These are phyloP conservation scores for Phytophthora constricta DNA, from an alignment of 352 stramenopile species.

Conservation along the genomic window DNA sequence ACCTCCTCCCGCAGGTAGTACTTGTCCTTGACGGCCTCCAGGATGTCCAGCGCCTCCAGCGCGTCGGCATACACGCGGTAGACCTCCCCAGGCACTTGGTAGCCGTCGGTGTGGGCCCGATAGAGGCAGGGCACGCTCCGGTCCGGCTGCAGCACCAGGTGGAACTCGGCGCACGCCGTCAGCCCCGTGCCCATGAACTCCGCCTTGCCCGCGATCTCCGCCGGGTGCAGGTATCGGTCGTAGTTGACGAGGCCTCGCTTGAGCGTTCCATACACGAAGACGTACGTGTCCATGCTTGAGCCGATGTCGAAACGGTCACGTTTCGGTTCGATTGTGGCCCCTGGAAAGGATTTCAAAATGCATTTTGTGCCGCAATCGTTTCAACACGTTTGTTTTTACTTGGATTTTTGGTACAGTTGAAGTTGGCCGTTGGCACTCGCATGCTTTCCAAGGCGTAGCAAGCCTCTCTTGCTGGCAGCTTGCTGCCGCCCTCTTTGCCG, in stretches of 20 bases:
- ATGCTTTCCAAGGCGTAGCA: background rate
- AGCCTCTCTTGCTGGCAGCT: constrained; percentile 25
- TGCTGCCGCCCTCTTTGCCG: constrained; percentile 17
- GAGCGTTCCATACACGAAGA: constrained; percentile 84
- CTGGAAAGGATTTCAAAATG: constrained; percentile 14
- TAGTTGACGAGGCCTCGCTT: constrained; percentile 80
- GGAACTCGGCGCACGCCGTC: constrained; percentile 51
- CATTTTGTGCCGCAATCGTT: background rate
- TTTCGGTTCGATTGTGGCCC: too few relatives aligned
- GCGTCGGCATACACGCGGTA: constrained; percentile 66
- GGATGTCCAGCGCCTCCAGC: constrained; percentile 67
- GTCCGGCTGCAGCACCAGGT: constrained; percentile 65
- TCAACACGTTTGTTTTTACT: background rate
- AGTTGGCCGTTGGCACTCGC: background rate
- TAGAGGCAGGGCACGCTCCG: constrained; percentile 69
- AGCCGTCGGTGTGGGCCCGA: constrained; percentile 44
- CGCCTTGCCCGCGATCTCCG: constrained; percentile 53
- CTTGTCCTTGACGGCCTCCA: constrained; percentile 73
- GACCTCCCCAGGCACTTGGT: constrained; percentile 63
- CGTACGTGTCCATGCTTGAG: constrained; percentile 50
- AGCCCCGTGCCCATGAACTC: constrained; percentile 53
- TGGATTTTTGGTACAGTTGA: background rate
- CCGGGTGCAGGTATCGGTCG: constrained; percentile 64
- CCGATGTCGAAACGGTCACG: background rate
- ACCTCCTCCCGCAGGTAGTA: constrained; percentile 77